Evolutionary conservation across 2,329 filamentous ascomycete species (phyloP), one percentile per base, ranked within the genome.

Genomic region (Pseudocercospora musae): DNA sequence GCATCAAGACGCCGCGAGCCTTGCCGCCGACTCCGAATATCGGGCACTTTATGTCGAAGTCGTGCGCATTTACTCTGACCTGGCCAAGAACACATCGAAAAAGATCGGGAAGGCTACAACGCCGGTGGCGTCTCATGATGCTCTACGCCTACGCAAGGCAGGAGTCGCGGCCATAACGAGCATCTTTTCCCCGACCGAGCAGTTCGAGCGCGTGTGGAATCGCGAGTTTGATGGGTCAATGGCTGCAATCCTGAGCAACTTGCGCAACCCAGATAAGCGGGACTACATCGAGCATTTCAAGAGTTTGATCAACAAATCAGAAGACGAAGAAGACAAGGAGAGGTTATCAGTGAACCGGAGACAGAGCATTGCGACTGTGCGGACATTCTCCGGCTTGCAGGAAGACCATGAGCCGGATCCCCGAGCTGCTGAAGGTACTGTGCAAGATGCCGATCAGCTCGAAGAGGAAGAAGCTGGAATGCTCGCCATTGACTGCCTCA

Each of bases 401-500:
- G 85, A 88, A 46, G 84, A 87, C 58, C 64, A 63, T 5, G 90
- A 90, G 65, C 84, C 90, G 48, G 83, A 86, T 56, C 79, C 84
- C 10, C 76, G 82, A 10, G 89, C 90, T 23, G 85, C 92, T n/a
- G 86, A 89, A 0, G 91, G 89, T 59, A 92, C 91, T 0, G 90
- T 91, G 0, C 89, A 89, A 23, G 94, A 97, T 73, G 92, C 92
- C 25, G 95, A 98, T 77, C 91, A 89, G 74, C 80, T 95, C 63
- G 93, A 92, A 1, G 93, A 98, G 76, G 89, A 96, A 78, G 90
- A 96, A 72, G 92, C 92, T 15, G 90, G 90, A 27, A 82, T 96
- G 7, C 80, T 96, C 65, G 94, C 95, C 4, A 82, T 96, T 69
- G 89, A 92, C 70, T 96, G 92, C 73, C 79, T 99, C 59, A 91